phyloP scores from a whole-genome alignment of 768 basidiomycete genomes.

The Rhodotorula toruloides region DNA sequence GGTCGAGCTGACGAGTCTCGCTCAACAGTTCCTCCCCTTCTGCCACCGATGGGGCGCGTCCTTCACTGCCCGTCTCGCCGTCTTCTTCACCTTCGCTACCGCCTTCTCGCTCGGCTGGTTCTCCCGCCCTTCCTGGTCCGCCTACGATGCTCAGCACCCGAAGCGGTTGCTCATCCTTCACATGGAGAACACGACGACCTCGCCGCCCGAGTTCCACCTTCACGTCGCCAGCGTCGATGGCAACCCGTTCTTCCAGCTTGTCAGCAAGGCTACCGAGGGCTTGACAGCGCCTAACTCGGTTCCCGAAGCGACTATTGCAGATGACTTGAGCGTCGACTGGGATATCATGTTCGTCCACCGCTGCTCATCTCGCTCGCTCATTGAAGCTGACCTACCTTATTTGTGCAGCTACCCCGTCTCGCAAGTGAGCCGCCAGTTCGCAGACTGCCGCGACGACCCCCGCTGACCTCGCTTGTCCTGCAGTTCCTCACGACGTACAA shows the following conservation, averaged over 20 bases:
- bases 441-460: not conserved
- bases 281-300: constrained; percentile 55
- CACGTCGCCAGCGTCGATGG: constrained; percentile 79
- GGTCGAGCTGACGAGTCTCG: not conserved
- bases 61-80: constrained; percentile 44
- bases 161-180: constrained; percentile 78
- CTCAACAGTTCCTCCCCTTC: constrained; percentile 55
- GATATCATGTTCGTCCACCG: constrained; percentile 54
- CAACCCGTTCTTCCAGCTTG: constrained; percentile 64
- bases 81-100: constrained; percentile 53
- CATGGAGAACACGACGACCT: constrained; percentile 65
- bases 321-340: constrained; percentile 81
- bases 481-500: constrained; percentile 82
- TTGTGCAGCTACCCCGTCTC: constrained; percentile 80
- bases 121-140: constrained; percentile 46
- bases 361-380: not conserved
- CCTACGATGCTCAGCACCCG: constrained; percentile 81
- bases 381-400: too few relatives aligned
- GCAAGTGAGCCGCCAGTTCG: constrained; percentile 50
- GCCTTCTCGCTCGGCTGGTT: constrained; percentile 60
- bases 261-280: constrained; percentile 55
- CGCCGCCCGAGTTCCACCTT: constrained; percentile 58
- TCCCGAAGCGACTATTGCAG: constrained; percentile 51
- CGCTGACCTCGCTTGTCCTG: constrained; percentile 8
- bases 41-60: constrained; percentile 62